phyloP scores from a whole-genome alignment of 441 rosid species.

The Macaranga tanarius region DNA sequence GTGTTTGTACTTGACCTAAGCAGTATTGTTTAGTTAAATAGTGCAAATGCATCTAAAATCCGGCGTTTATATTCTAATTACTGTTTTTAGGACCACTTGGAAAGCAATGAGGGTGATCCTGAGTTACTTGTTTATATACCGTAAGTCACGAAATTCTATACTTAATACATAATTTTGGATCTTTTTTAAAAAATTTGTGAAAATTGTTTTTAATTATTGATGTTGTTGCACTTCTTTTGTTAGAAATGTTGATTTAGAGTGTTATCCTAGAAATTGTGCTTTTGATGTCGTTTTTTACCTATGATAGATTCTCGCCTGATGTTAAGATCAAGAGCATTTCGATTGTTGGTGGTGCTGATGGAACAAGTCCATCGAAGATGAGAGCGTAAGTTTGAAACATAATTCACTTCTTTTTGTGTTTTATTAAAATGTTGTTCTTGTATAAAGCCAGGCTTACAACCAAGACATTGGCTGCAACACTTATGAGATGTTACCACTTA shows the following conservation, averaged over 20 bases:
- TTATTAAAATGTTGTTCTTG: neutral
- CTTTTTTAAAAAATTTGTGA: too few relatives aligned
- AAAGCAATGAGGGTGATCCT: conserved; percentile 95
- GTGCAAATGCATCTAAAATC: neutral
- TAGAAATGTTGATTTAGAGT: neutral
- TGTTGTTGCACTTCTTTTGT: conserved; percentile 5
- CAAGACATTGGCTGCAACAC: neutral
- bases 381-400: conserved; percentile 64
- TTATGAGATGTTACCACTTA: neutral
- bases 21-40: too few relatives aligned
- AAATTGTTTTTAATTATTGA: neutral
- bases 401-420: too few relatives aligned
- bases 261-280: neutral
- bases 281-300: conserved; percentile 13
- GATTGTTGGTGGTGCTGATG: conserved; percentile 82
- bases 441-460: neutral
- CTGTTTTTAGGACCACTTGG: conserved; percentile 66
- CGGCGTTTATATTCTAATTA: neutral
- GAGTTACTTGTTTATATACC: conserved; percentile 91
- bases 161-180: too few relatives aligned
- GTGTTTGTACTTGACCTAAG: too few relatives aligned
- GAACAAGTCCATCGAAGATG: conserved; percentile 96
- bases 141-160: conserved; percentile 42
- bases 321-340: conserved; percentile 96
- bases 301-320: conserved; percentile 81